These are phyloP conservation scores for Afroboletus lepidellus DNA, from an alignment of 1,284 basidiomycete species.

Conservation along the genomic window DNA sequence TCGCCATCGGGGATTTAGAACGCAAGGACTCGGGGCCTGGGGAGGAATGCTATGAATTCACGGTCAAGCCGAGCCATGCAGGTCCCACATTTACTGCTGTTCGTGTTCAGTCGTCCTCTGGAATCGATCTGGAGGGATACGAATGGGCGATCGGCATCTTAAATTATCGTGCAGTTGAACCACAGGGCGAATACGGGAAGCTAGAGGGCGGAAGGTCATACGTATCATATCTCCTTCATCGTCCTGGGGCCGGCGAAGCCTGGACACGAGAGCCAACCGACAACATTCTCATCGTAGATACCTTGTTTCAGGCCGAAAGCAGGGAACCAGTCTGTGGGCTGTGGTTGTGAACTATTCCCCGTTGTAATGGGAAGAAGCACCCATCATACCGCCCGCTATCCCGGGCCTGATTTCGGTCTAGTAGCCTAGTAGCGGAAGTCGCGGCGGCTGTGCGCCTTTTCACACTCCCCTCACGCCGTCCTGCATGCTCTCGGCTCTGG, in stretches of 20 bases:
- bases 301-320: slow-evolving; percentile 11
- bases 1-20: slow-evolving; percentile 16
- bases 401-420: too few species aligned
- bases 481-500: too few species aligned
- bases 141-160: slow-evolving; percentile 21
- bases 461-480: too few species aligned
- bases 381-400: too few species aligned
- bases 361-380: too few species aligned
- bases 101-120: background rate
- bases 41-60: slow-evolving; percentile 9
- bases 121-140: background rate
- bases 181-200: slow-evolving; percentile 14
- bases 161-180: slow-evolving; percentile 17
- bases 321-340: slow-evolving; percentile 10
- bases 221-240: slow-evolving; percentile 18
- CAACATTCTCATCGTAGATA: slow-evolving; percentile 18
- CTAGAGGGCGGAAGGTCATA: slow-evolving; percentile 17
- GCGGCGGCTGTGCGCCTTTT: too few species aligned
- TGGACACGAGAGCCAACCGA: slow-evolving; percentile 16
- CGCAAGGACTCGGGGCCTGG: background rate
- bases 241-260: background rate
- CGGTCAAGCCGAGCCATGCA: slow-evolving; percentile 10
- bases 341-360: slow-evolving; percentile 7
- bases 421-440: too few species aligned
- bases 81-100: slow-evolving; percentile 9